Conservation (phyloP, 2,329 filamentous ascomycete species). For the Arthrobotrys pseudoclavata region DNA sequence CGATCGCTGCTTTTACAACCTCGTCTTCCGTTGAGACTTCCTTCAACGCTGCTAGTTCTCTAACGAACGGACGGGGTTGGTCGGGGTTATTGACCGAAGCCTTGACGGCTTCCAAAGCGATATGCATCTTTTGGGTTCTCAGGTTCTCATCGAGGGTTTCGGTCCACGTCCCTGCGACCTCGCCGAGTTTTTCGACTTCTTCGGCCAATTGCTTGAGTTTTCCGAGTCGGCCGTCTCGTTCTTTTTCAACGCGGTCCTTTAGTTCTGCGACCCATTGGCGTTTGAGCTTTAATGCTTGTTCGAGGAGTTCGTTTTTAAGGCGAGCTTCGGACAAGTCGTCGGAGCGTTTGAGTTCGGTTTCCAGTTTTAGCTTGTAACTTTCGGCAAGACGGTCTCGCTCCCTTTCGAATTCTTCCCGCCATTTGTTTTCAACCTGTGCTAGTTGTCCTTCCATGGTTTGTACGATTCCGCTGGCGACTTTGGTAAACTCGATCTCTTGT, state of each 20-base stretch:
- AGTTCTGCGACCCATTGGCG: slow-evolving; percentile 84
- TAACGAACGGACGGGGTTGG: slow-evolving; percentile 85
- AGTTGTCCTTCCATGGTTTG: slow-evolving; percentile 87
- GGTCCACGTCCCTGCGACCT: slow-evolving; percentile 89
- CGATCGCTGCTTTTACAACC: slow-evolving; percentile 91
- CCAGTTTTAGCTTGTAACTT: slow-evolving; percentile 83
- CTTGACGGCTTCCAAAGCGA: slow-evolving; percentile 93
- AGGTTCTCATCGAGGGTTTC: slow-evolving; percentile 89
- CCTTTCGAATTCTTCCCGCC: slow-evolving; percentile 87
- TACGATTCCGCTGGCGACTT: slow-evolving; percentile 87
- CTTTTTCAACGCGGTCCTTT: slow-evolving; percentile 83
- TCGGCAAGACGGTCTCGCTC: slow-evolving; percentile 85
- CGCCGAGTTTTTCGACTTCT: slow-evolving; percentile 85
- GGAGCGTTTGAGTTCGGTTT: slow-evolving; percentile 82
- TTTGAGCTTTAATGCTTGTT: slow-evolving; percentile 91
- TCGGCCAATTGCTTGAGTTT: slow-evolving; percentile 84
- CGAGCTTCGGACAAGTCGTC: slow-evolving; percentile 85
- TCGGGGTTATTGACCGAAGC: slow-evolving; percentile 81
- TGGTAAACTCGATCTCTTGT: slow-evolving; percentile 81
- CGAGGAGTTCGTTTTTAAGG: slow-evolving; percentile 84
- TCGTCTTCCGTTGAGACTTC: slow-evolving; percentile 87
- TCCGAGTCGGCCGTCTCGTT: slow-evolving; percentile 87
- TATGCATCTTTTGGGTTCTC: slow-evolving; percentile 93
- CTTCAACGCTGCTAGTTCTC: slow-evolving; percentile 93
- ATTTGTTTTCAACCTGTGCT: slow-evolving; percentile 82